Evolutionary conservation across 179 eudicot species (phyloP).

Genomic region (Patellifolia procumbens): DNA sequence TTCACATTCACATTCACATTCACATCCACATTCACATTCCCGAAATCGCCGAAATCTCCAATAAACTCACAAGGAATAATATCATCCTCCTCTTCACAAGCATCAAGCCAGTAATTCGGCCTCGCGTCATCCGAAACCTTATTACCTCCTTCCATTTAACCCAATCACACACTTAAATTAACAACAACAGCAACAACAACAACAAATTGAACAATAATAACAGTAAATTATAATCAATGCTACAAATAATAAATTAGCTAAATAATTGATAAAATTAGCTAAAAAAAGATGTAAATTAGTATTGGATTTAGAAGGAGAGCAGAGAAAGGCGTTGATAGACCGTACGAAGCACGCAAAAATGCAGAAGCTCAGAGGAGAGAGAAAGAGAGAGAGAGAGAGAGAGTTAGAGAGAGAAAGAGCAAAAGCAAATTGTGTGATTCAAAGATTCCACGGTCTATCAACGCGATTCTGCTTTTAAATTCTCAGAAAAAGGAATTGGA

Average conservation of each 20-base stretch:
- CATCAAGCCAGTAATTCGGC: constrained; percentile 85
- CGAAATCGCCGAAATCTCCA: constrained; percentile 42
- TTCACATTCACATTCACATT: too few relatives aligned
- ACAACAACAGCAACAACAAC: constrained; percentile 27
- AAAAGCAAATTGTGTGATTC: constrained; percentile 61
- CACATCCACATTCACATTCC: constrained; percentile 20
- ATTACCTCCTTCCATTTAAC: constrained; percentile 9
- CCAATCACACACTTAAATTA: constrained; percentile 21
- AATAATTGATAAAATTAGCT: not conserved
- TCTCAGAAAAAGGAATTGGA: not conserved
- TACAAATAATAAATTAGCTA: constrained; percentile 13
- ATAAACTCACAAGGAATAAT: constrained; percentile 51
- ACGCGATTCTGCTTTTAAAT: constrained; percentile 70
- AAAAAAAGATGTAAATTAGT: not conserved
- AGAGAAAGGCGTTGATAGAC: constrained; percentile 76
- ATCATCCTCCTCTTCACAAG: constrained; percentile 80
- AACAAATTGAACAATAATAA: constrained; percentile 6
- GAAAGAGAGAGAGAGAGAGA: constrained; percentile 4
- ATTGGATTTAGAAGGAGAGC: constrained; percentile 8
- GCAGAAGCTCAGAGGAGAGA: constrained; percentile 7
- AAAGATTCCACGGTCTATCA: constrained; percentile 82
- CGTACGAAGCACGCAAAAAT: constrained; percentile 89
- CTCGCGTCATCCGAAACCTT: constrained; percentile 23
- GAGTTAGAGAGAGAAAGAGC: constrained; percentile 1
- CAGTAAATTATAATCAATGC: not conserved